phyloP scores from a whole-genome alignment of 169 alveolate species.

The Eimeria sp. region DNA sequence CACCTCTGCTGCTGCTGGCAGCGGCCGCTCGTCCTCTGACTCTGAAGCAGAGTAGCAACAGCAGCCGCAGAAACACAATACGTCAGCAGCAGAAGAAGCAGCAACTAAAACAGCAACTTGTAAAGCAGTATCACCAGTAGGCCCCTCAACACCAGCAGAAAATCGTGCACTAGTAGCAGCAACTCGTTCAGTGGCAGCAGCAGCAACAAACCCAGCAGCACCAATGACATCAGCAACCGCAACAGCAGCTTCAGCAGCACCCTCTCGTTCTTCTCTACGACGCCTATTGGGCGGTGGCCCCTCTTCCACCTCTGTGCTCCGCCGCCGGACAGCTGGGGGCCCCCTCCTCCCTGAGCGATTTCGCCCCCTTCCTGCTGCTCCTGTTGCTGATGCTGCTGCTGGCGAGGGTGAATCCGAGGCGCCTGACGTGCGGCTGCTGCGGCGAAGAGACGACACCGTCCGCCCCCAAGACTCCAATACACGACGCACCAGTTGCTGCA shows the following conservation, averaged over 20 bases:
- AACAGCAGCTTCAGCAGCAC: not conserved
- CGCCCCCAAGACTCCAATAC: conserved; percentile 64
- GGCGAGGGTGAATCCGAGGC: not conserved
- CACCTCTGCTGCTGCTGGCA: conserved; percentile 23
- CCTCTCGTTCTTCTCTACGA: conserved; percentile 6
- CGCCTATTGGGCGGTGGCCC: not conserved
- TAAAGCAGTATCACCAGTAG: no score
- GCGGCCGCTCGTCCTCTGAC: not conserved
- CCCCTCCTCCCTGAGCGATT: not conserved
- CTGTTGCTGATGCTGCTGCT: conserved; percentile 48
- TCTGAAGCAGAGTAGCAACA: not conserved
- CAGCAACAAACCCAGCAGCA: not conserved
- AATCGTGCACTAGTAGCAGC: not conserved
- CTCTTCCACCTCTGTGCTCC: not conserved
- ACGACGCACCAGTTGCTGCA: not conserved
- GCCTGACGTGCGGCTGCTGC: conserved; percentile 43
- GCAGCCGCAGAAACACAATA: not conserved
- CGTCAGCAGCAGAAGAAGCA: not conserved
- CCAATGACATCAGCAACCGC: no score
- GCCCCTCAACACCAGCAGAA: no score
- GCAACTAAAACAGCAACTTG: not conserved
- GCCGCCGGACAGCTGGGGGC: conserved; percentile 19
- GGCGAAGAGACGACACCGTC: conserved; percentile 49
- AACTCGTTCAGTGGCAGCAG: not conserved
- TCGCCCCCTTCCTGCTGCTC: not conserved